Conservation (phyloP, 257 asterid genomes). For the Echium plantagineum region DNA sequence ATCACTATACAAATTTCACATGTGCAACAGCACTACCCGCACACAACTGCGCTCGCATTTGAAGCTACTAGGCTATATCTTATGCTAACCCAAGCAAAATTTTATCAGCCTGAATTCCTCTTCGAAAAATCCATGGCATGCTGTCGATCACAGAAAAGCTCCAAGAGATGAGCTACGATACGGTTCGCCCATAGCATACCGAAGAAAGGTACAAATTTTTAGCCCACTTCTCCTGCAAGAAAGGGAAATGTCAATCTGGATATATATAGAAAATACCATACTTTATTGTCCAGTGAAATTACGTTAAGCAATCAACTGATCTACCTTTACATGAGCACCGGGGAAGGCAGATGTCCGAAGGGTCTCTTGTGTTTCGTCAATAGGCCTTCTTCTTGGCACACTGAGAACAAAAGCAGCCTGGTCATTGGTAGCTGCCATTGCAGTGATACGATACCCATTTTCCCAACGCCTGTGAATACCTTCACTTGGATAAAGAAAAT, state of each 20-base stretch:
- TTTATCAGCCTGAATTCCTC: constrained; percentile 8
- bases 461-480: constrained; percentile 69
- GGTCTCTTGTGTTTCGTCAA: constrained; percentile 50
- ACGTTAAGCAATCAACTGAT: not conserved
- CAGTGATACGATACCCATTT: constrained; percentile 55
- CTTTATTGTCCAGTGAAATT: too few relatives aligned
- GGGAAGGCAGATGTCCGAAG: constrained; percentile 59
- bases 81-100: constrained; percentile 9
- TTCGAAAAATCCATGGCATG: constrained; percentile 3
- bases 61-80: constrained; percentile 19
- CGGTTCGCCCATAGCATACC: constrained; percentile 32
- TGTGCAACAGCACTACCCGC: not conserved
- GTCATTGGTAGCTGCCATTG: constrained; percentile 56
- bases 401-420: constrained; percentile 66
- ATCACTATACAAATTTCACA: too few relatives aligned
- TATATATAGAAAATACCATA: not conserved
- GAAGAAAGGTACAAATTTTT: constrained; percentile 31
- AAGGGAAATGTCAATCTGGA: not conserved
- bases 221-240: constrained; percentile 37
- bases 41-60: constrained; percentile 10
- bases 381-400: constrained; percentile 38
- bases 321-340: constrained; percentile 46
- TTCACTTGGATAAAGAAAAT: constrained; percentile 71
- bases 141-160: constrained; percentile 2
- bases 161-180: constrained; percentile 16